Evolutionary conservation across 2,329 filamentous ascomycete genomes (phyloP), one percentile per base, ranked within the genome.

Genomic region (Colletotrichum spinosum): DNA sequence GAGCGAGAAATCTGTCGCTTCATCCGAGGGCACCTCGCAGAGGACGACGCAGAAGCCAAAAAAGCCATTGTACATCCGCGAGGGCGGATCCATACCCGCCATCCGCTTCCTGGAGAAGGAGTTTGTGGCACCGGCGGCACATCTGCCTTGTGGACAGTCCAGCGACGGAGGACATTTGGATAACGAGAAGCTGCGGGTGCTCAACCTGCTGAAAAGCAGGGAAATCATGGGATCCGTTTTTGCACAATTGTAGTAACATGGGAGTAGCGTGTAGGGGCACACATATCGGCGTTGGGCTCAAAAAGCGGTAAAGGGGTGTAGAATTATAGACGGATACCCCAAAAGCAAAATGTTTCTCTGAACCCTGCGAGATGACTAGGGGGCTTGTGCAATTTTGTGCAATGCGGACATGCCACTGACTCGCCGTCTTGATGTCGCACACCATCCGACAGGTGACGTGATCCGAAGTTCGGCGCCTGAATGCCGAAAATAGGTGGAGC

Each of bases 31-130:
- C 7, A 34, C 39, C 1, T 48, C 15, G 6, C 54, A 33, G 7
- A 13, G 39, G 13, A 73, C 72, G 2, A 76, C 67, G 10, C 56
- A 62, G 53, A 78, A 76, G 42, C 77, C 80, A 4, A 83, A 81
- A 68, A 91, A 90, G 71, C 95, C 94, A 0, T 83, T 99, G 4
- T 98, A 97, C 75, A 99, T 99, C 70, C 88, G 96, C 9, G 96
- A 99, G 78, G 96, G 96, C 11, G 96, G 96, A 6, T 97, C 92
- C 0, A 99, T 99, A 70, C 96, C 96, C 0, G 93, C 93, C 0
- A 98, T 98, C 61, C 84, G 96, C 6, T 98, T 98, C 74, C 76
- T 98, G 42, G 95, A 98, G 77, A 97, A 97, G 80, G 93, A 97
- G 72, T 97, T 98, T 74, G 85, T 86, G 3, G 96, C 96, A 0